Percentiles rank a stretch among this genome's conserved stretches.
Conservation (phyloP, 2,329 filamentous ascomycete genomes). For the Xylaria sp. region DNA sequence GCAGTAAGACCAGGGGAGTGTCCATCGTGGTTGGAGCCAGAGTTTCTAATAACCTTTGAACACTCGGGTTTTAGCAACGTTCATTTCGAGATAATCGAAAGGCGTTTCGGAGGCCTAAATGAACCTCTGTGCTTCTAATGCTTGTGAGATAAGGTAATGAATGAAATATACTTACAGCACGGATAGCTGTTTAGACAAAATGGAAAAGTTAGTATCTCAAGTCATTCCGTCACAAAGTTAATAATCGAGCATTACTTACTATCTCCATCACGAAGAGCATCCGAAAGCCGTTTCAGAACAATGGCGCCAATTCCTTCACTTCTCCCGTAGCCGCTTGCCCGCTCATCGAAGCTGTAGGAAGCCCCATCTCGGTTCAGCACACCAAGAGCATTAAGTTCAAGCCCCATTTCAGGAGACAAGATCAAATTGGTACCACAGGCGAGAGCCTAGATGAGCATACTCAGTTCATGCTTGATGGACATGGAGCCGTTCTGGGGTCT, state of each 20-base stretch:
- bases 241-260: neutral
- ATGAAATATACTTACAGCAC: slow-evolving; percentile 17
- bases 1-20: slow-evolving; percentile 16
- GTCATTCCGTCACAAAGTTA: neutral
- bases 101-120: no score
- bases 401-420: slow-evolving; percentile 21
- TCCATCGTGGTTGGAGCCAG: slow-evolving; percentile 16
- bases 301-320: slow-evolving; percentile 24
- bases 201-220: neutral
- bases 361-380: slow-evolving; percentile 15
- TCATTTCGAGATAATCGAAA: no score
- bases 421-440: slow-evolving; percentile 19
- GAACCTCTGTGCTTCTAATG: no score
- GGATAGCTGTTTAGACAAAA: slow-evolving; percentile 7
- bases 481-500: neutral
- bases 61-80: neutral
- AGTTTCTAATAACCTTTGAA: neutral
- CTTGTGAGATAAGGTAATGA: no score
- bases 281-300: slow-evolving; percentile 21
- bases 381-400: slow-evolving; percentile 17
- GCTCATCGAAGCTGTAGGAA: slow-evolving; percentile 24
- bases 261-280: slow-evolving; percentile 25
- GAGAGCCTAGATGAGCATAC: slow-evolving; percentile 10
- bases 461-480: neutral
- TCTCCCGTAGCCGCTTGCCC: slow-evolving; percentile 21